Evolutionary conservation across 305 asterid genomes (phyloP).

Genomic region (Ruellia speciosa): DNA sequence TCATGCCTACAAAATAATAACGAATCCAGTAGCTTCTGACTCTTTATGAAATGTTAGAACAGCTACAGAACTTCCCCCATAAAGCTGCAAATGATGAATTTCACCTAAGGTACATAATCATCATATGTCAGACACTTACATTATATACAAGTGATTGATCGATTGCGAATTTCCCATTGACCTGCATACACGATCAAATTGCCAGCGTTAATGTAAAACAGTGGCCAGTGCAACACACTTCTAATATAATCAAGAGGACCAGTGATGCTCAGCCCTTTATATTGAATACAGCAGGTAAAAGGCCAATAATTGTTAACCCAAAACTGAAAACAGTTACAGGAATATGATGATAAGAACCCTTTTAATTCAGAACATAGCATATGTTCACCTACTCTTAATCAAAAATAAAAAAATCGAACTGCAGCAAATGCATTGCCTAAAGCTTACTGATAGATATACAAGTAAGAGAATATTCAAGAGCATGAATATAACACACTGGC

Average conservation of each 20-base stretch:
- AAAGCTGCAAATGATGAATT: conserved; percentile 8
- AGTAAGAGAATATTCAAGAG: too few species aligned
- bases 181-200: conserved; percentile 52
- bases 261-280: too few species aligned
- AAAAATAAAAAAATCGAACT: too few species aligned
- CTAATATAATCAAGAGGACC: too few species aligned
- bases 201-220: conserved; percentile 3
- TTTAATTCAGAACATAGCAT: too few species aligned
- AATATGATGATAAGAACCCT: too few species aligned
- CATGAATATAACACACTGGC: too few species aligned
- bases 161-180: conserved; percentile 72
- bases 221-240: not conserved
- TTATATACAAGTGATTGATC: conserved; percentile 72
- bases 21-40: not conserved
- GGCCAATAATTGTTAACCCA: not conserved
- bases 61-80: conserved; percentile 4
- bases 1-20: not conserved
- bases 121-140: conserved; percentile 37
- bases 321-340: not conserved
- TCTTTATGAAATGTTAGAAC: conserved; percentile 18
- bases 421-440: too few species aligned
- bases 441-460: too few species aligned
- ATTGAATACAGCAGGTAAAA: not conserved
- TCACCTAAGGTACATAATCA: not conserved
- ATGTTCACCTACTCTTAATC: too few species aligned